These are phyloP conservation scores for Colletotrichum sp. DNA, from an alignment of 2,329 filamentous ascomycete genomes.

Conservation along the genomic window DNA sequence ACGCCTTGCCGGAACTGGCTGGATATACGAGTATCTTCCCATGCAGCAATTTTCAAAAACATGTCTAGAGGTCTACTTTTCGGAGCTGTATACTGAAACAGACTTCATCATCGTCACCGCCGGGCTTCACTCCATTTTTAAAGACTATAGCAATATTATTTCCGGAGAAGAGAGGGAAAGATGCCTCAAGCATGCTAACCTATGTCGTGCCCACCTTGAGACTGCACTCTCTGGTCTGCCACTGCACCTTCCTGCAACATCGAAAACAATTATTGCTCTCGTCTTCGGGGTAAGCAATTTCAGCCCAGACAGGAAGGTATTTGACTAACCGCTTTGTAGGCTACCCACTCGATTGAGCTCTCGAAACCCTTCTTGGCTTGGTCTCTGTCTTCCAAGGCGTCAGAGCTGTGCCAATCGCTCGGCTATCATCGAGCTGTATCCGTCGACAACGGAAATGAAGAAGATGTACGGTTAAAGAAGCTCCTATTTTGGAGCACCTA, in stretches of 20 bases:
- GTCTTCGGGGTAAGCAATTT: no score
- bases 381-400: slow-evolving; percentile 34
- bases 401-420: slow-evolving; percentile 34
- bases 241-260: slow-evolving; percentile 33
- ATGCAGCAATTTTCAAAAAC: slow-evolving; percentile 33
- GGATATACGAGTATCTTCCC: slow-evolving; percentile 34
- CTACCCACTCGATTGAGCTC: slow-evolving; percentile 34
- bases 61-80: slow-evolving; percentile 38
- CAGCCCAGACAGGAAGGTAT: no score
- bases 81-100: slow-evolving; percentile 32
- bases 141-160: slow-evolving; percentile 14
- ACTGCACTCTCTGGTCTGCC: slow-evolving; percentile 34
- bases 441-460: slow-evolving; percentile 26
- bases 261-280: slow-evolving; percentile 25
- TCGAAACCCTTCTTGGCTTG: slow-evolving; percentile 37
- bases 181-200: slow-evolving; percentile 23
- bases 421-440: slow-evolving; percentile 31
- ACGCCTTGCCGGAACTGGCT: slow-evolving; percentile 19
- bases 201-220: slow-evolving; percentile 34
- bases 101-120: slow-evolving; percentile 38
- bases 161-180: slow-evolving; percentile 23
- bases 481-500: slow-evolving; percentile 64
- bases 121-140: slow-evolving; percentile 25
- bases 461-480: slow-evolving; percentile 31
- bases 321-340: neutral